Evolutionary conservation across 164 flowering plant species (phyloP).

Genomic region (Warburgia ugandensis): DNA sequence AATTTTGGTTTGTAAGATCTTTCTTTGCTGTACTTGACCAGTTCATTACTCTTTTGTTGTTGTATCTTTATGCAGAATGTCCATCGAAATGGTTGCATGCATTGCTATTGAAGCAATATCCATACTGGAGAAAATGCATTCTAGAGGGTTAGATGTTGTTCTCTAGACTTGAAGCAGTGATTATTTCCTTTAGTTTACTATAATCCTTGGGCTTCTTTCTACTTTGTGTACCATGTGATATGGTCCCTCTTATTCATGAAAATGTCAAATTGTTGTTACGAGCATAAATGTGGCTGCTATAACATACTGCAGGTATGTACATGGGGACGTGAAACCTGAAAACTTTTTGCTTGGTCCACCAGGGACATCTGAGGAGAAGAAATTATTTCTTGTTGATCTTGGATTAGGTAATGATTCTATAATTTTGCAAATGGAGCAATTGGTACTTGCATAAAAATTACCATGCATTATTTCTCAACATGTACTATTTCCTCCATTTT

Average conservation of each 20-base stretch:
- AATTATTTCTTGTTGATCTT: slow-evolving; percentile 84
- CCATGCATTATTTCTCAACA: background rate
- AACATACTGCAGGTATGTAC: slow-evolving; percentile 55
- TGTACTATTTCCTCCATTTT: slow-evolving; percentile 1
- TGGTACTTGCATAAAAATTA: background rate
- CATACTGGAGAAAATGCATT: slow-evolving; percentile 21
- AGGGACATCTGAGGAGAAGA: slow-evolving; percentile 84
- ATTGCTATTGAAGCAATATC: slow-evolving; percentile 19
- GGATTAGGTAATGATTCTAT: slow-evolving; percentile 54
- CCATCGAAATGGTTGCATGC: slow-evolving; percentile 20
- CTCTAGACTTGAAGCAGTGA: background rate
- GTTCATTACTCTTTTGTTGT: background rate
- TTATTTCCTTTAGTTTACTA: background rate
- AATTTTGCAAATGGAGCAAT: background rate
- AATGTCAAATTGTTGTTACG: background rate
- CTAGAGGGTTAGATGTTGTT: slow-evolving; percentile 16
- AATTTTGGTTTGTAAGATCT: background rate
- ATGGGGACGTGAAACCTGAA: slow-evolving; percentile 98
- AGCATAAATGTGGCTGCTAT: background rate
- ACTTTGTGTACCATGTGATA: too few relatives aligned
- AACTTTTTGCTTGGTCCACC: slow-evolving; percentile 90
- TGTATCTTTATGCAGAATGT: slow-evolving; percentile 8
- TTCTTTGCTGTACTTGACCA: background rate
- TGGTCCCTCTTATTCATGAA: background rate
- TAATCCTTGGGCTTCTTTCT: too few relatives aligned